Evolutionary conservation across 306 rosid genomes (phyloP).

Genomic region (Pyrus communis): DNA sequence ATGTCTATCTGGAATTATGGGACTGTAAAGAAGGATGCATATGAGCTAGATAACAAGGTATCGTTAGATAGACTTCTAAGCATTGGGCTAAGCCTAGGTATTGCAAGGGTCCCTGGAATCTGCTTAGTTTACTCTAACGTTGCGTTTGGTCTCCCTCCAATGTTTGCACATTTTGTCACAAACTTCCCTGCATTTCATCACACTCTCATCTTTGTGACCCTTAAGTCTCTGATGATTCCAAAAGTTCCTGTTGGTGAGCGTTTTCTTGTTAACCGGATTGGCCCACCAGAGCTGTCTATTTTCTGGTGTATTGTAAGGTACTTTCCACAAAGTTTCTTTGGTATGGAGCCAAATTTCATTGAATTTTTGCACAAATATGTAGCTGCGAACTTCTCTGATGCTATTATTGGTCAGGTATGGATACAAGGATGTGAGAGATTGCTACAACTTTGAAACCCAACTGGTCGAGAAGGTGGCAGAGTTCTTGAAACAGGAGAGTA

Average conservation of each 20-base stretch:
- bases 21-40: conserved; percentile 15
- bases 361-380: not conserved
- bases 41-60: conserved; percentile 22
- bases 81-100: conserved; percentile 14
- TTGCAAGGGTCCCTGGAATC: conserved; percentile 23
- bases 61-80: conserved; percentile 18
- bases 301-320: conserved; percentile 17
- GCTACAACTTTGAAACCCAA: conserved; percentile 7
- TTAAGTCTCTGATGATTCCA: conserved; percentile 10
- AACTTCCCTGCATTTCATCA: conserved; percentile 28
- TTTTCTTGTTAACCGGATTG: conserved; percentile 7
- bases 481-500: conserved; percentile 13
- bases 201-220: conserved; percentile 22
- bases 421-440: conserved; percentile 15
- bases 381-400: not conserved
- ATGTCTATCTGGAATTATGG: conserved; percentile 27
- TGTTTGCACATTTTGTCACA: conserved; percentile 22
- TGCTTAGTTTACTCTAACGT: conserved; percentile 21
- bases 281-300: not conserved
- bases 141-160: conserved; percentile 20
- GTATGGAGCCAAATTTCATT: not conserved
- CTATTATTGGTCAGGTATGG: conserved; percentile 7
- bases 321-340: not conserved
- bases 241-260: conserved; percentile 11
- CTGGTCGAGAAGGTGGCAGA: conserved; percentile 5